These are phyloP conservation scores for Castanopsis chinensis DNA, from an alignment of 306 rosid species.

Conservation along the genomic window DNA sequence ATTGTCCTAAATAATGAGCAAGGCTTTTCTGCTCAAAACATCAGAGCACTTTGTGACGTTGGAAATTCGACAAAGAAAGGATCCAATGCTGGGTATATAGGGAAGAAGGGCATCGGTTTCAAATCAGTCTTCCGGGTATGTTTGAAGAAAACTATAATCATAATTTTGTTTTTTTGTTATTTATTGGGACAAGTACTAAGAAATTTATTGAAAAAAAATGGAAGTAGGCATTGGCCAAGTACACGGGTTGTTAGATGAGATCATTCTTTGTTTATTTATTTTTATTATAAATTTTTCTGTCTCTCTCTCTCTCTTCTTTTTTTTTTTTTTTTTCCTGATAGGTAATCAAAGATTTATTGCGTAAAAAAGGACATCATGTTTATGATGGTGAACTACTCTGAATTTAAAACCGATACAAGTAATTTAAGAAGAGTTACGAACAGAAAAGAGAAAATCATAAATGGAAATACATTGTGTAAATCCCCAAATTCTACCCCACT, in stretches of 20 bases:
- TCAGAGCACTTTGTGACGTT: conserved; percentile 94
- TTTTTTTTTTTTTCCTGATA: no score
- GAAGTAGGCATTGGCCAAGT: neutral
- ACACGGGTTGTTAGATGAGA: neutral
- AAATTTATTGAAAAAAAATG: neutral
- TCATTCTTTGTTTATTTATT: neutral
- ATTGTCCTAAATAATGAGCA: conserved; percentile 81
- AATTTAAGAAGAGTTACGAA: no score
- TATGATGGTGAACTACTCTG: no score
- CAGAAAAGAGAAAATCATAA: no score
- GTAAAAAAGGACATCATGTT: no score
- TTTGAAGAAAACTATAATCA: neutral
- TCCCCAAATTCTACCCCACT: no score
- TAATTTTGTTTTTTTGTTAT: neutral
- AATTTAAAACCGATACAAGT: no score
- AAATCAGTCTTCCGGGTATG: conserved; percentile 96
- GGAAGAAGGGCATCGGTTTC: conserved; percentile 97
- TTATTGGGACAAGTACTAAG: neutral
- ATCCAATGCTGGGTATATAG: conserved; percentile 85
- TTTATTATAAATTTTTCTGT: neutral
- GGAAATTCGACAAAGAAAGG: conserved; percentile 97
- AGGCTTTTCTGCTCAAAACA: conserved; percentile 83
- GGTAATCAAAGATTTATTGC: no score
- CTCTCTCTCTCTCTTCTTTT: neutral
- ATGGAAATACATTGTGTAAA: no score